A percentile compares a stretch with the other conserved stretches of the same genome.
Evolutionary conservation across 441 rosid genomes (phyloP).

Genomic region (Arabidopsis lyrata): DNA sequence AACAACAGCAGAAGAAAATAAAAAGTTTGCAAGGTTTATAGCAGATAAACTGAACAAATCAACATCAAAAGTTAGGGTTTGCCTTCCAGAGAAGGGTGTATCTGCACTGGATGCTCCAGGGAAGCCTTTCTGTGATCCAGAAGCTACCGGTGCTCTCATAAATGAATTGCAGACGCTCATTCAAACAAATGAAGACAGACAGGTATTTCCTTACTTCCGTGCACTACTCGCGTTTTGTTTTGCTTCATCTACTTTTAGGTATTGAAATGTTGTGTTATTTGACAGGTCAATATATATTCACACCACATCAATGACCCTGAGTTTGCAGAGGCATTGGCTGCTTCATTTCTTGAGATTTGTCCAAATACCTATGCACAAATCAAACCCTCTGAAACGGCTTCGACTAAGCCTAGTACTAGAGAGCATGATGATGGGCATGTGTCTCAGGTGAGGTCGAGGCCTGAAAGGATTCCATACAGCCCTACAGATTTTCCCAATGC

Average conservation of each 20-base stretch:
- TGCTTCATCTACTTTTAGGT: conserved; percentile 22
- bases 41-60: conserved; percentile 81
- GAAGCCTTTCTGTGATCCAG: conserved; percentile 84
- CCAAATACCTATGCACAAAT: conserved; percentile 41
- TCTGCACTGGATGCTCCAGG: conserved; percentile 88
- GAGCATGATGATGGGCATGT: conserved; percentile 27
- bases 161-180: conserved; percentile 68
- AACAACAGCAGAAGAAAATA: conserved; percentile 83
- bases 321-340: conserved; percentile 83
- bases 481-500: conserved; percentile 86
- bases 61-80: conserved; percentile 65
- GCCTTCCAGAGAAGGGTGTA: conserved; percentile 83
- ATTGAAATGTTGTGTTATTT: conserved; percentile 35
- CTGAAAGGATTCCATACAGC: conserved; percentile 55
- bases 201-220: conserved; percentile 53
- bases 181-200: conserved; percentile 63
- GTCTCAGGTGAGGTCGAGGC: conserved; percentile 39
- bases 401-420: conserved; percentile 38
- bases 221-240: conserved; percentile 29
- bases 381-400: conserved; percentile 43
- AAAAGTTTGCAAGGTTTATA: conserved; percentile 74
- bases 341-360: conserved; percentile 75
- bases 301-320: conserved; percentile 82
- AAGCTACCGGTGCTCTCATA: conserved; percentile 68
- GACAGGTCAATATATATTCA: conserved; percentile 69